Evolutionary conservation across 768 basidiomycete genomes (phyloP).

Genomic region (Boletus subcaerulescens): DNA sequence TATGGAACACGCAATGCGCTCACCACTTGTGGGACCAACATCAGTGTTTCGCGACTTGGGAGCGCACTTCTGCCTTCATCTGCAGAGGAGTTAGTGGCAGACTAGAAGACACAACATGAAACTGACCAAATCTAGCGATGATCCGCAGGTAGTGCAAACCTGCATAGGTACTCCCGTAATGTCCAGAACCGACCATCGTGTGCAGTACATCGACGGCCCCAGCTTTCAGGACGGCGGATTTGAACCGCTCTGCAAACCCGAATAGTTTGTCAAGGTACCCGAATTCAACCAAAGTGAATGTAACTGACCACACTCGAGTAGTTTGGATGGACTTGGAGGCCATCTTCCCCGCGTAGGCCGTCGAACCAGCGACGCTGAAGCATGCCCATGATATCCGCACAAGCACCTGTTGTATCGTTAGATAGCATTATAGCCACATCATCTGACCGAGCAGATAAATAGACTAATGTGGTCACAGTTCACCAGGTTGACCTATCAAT

Average conservation of each 20-base stretch:
- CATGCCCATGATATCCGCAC: background rate
- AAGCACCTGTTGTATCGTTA: background rate
- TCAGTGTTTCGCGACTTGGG: background rate
- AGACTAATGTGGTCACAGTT: background rate
- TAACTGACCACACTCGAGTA: no score
- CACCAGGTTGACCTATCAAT: conserved; percentile 18
- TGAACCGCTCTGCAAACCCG: conserved; percentile 12
- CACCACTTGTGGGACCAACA: conserved; percentile 14
- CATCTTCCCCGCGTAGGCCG: no score
- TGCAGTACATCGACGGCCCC: conserved; percentile 12
- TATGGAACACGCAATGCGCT: conserved; percentile 14
- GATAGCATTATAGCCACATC: conserved; percentile 12
- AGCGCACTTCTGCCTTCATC: conserved; percentile 5
- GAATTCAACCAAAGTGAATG: no score
- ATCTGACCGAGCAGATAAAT: conserved; percentile 8
- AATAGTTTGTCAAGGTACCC: background rate
- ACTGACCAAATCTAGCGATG: conserved; percentile 19
- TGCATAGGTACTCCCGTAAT: conserved; percentile 10
- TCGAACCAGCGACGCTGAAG: no score
- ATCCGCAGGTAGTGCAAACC: conserved; percentile 24
- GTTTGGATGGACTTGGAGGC: no score
- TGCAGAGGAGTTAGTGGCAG: background rate
- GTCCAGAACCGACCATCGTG: conserved; percentile 13
- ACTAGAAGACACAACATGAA: background rate
- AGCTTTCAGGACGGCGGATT: conserved; percentile 12